Evolutionary conservation across 768 basidiomycete species (phyloP).

Genomic region (Xerocomellus intermedius): DNA sequence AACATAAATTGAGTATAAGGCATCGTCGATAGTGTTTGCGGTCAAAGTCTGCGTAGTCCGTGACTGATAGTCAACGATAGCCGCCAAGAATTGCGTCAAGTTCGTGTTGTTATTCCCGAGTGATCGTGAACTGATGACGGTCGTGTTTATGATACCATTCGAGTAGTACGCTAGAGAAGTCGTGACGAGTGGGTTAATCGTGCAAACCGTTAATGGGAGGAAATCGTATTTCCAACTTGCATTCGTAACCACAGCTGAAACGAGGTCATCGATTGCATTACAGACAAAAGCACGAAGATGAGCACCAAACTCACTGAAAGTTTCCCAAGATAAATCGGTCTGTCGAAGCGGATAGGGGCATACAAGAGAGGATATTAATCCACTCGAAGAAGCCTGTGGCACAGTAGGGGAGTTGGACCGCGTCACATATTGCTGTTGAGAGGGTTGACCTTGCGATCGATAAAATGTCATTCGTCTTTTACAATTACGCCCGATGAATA

Average conservation of each 20-base stretch:
- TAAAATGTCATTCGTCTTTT: not conserved
- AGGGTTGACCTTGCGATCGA: not conserved
- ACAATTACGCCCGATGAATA: too few species aligned
- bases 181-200: slow-evolving; percentile 6
- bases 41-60: slow-evolving; percentile 12
- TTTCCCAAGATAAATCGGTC: not conserved
- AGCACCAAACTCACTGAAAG: not conserved
- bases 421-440: slow-evolving; percentile 4
- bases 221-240: slow-evolving; percentile 15
- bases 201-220: slow-evolving; percentile 7
- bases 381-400: not conserved
- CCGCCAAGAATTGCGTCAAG: slow-evolving; percentile 14
- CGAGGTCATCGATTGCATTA: not conserved
- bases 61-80: slow-evolving; percentile 3
- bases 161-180: slow-evolving; percentile 16
- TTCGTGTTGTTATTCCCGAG: slow-evolving; percentile 1
- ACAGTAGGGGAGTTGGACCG: not conserved
- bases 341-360: slow-evolving; percentile 5
- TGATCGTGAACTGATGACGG: not conserved
- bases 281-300: not conserved
- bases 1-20: slow-evolving; percentile 11
- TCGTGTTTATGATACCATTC: not conserved
- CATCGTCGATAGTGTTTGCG: slow-evolving; percentile 19
- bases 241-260: not conserved
- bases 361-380: slow-evolving; percentile 1